Percentiles rank a stretch among this genome's conserved stretches.
These are phyloP conservation scores for Zanthoxylum bungeanum DNA, from an alignment of 345 rosid genomes.

Conservation along the genomic window DNA sequence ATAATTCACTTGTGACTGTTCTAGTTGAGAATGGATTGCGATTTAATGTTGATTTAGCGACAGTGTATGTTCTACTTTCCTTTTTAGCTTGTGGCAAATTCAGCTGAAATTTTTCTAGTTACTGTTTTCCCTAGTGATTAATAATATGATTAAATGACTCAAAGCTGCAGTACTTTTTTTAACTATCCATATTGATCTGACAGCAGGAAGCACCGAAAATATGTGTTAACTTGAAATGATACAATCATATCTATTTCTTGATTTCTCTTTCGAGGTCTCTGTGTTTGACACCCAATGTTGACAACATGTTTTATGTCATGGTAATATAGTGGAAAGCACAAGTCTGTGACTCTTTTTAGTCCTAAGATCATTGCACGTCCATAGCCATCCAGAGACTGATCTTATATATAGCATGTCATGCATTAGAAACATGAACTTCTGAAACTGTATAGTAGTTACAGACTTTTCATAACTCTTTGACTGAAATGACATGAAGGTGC, in stretches of 20 bases:
- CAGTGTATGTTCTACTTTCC: slow-evolving; percentile 52
- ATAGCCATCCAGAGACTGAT: neutral
- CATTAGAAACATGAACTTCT: neutral
- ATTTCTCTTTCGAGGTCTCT: neutral
- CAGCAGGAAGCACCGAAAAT: neutral
- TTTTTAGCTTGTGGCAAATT: neutral
- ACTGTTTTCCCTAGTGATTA: neutral
- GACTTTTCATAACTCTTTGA: neutral
- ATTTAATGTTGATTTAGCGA: slow-evolving; percentile 82
- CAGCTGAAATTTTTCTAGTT: slow-evolving; percentile 1
- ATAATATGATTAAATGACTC: neutral
- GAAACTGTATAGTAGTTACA: neutral
- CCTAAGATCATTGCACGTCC: neutral
- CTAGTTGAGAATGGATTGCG: slow-evolving; percentile 88
- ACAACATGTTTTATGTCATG: neutral
- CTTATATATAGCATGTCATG: neutral
- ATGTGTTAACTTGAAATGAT: neutral
- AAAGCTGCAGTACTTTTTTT: neutral
- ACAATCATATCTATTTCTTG: neutral
- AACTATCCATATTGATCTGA: neutral
- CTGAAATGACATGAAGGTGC: neutral
- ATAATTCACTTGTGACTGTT: slow-evolving; percentile 76
- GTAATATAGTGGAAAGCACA: neutral
- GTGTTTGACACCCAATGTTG: neutral
- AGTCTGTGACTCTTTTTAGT: neutral